phyloP scores from a whole-genome alignment of 2,329 filamentous ascomycete genomes.

The Cladophialophora immunda region DNA sequence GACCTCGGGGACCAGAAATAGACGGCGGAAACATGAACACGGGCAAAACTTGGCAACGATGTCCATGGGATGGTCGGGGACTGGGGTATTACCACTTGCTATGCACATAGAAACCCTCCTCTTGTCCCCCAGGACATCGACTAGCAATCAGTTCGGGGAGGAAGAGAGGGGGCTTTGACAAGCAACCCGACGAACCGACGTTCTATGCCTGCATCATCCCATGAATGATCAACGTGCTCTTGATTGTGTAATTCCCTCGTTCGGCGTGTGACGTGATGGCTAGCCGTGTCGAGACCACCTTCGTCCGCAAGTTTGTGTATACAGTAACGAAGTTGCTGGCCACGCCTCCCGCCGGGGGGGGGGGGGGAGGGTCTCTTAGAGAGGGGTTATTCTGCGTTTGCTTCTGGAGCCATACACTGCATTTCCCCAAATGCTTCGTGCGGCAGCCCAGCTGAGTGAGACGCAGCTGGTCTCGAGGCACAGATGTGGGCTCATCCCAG shows the following conservation, averaged over 20 bases:
- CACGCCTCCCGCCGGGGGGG: no score
- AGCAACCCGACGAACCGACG: slow-evolving; percentile 4
- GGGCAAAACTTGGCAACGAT: slow-evolving; percentile 23
- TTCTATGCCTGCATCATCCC: slow-evolving; percentile 20
- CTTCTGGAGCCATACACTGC: no score
- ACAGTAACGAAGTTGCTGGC: no score
- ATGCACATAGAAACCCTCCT: slow-evolving; percentile 10
- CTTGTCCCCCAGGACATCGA: neutral
- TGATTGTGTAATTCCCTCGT: neutral
- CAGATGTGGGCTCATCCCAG: neutral
- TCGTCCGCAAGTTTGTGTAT: no score
- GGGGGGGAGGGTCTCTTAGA: no score
- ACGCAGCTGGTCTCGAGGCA: neutral
- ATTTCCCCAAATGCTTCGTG: neutral
- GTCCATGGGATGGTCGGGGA: slow-evolving; percentile 22
- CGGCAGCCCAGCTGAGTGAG: neutral
- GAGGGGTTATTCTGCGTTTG: no score
- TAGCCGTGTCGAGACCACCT: no score
- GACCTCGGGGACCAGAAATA: slow-evolving; percentile 8
- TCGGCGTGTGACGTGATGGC: no score
- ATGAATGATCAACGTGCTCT: neutral
- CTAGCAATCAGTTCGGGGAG: neutral
- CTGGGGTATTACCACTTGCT: neutral
- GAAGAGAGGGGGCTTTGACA: neutral
- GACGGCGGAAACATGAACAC: neutral